Percentiles rank a stretch among this genome's conserved stretches.
phyloP scores from a whole-genome alignment of 257 asterid species.

The Voacanga thouarsii region DNA sequence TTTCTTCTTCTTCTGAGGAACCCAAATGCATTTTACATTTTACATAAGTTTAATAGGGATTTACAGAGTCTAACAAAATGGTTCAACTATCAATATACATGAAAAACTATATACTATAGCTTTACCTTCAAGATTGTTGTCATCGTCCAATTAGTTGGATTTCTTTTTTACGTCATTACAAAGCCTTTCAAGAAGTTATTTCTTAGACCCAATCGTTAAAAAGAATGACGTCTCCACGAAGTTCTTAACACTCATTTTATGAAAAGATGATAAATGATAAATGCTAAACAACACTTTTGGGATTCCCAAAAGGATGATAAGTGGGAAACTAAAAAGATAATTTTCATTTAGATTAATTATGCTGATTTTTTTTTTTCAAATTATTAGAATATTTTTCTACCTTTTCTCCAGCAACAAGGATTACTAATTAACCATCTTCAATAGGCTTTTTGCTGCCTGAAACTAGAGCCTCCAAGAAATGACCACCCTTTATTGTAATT shows the following conservation, averaged over 20 bases:
- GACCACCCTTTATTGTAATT: no score
- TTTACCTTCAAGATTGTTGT: conserved; percentile 36
- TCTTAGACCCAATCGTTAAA: conserved; percentile 58
- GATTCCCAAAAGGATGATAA: no score
- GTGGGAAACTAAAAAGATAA: no score
- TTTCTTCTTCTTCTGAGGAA: conserved; percentile 13
- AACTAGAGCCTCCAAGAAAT: no score
- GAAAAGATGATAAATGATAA: no score
- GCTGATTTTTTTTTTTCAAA: no score
- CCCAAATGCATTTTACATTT: background rate
- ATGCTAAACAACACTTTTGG: no score
- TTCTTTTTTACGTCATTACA: conserved; percentile 27
- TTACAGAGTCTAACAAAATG: background rate
- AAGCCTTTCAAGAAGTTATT: conserved; percentile 68
- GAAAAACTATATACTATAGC: background rate
- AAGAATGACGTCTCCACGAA: conserved; percentile 54
- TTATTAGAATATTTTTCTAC: no score
- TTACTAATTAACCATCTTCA: no score
- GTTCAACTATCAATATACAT: background rate
- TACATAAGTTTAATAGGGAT: background rate
- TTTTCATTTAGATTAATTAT: no score
- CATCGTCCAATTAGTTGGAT: conserved; percentile 8
- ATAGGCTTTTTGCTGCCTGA: no score
- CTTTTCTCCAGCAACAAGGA: no score
- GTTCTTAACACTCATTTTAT: conserved; percentile 59